A percentile compares a stretch with the other conserved stretches of the same genome.
These are phyloP conservation scores for Suillus discolor DNA, from an alignment of 768 basidiomycete species.

Conservation along the genomic window DNA sequence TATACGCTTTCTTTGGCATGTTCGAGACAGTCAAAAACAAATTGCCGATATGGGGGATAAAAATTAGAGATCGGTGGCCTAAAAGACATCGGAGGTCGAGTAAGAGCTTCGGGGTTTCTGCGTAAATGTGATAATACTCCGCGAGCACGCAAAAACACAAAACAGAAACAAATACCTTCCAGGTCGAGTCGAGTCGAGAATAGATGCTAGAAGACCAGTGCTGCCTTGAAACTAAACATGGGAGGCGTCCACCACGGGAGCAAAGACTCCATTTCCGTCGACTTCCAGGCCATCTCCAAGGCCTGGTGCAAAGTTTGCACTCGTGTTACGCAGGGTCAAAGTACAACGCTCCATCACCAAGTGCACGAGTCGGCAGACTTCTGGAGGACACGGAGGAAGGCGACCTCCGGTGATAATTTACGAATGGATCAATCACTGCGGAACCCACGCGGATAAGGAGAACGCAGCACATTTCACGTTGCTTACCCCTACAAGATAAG, in stretches of 20 bases:
- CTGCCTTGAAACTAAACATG: slow-evolving; percentile 2
- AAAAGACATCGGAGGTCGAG: background rate
- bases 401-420: background rate
- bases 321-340: background rate
- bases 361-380: background rate
- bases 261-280: background rate
- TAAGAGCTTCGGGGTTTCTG: slow-evolving; percentile 7
- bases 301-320: background rate
- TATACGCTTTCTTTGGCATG: background rate
- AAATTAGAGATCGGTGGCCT: slow-evolving; percentile 5
- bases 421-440: background rate
- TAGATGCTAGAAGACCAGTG: background rate
- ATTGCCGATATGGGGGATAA: slow-evolving; percentile 4
- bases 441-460: background rate
- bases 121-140: slow-evolving; percentile 3
- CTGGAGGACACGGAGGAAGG: background rate
- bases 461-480: background rate
- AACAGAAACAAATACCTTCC: slow-evolving; percentile 9
- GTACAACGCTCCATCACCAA: background rate
- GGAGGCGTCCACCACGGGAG: background rate
- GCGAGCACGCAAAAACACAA: slow-evolving; percentile 4
- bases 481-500: slow-evolving; percentile 1
- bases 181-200: background rate
- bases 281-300: slow-evolving; percentile 1
- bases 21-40: slow-evolving; percentile 7